These are phyloP conservation scores for Apiospora koreana DNA, from an alignment of 2,329 filamentous ascomycete species.

Conservation along the genomic window DNA sequence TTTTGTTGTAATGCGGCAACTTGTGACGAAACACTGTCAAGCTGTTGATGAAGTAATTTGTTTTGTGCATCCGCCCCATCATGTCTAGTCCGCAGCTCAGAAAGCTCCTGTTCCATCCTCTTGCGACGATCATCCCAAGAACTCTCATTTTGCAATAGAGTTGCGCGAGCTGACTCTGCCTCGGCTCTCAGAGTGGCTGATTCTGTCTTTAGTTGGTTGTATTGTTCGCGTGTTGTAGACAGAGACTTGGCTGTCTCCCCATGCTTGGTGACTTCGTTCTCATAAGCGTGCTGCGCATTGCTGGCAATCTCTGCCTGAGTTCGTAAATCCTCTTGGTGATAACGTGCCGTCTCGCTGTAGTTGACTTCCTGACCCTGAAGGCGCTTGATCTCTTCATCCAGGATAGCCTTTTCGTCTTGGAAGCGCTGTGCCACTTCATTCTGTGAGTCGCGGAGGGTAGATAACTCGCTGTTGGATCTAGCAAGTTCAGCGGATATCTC, in stretches of 20 bases:
- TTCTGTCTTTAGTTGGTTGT: slow-evolving; percentile 80
- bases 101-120: slow-evolving; percentile 80
- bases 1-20: slow-evolving; percentile 79
- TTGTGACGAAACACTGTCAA: slow-evolving; percentile 80
- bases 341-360: slow-evolving; percentile 76
- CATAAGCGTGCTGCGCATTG: slow-evolving; percentile 92
- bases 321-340: slow-evolving; percentile 88
- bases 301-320: slow-evolving; percentile 92
- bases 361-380: slow-evolving; percentile 84
- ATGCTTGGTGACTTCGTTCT: slow-evolving; percentile 91
- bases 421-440: slow-evolving; percentile 70
- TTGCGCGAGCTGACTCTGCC: slow-evolving; percentile 80
- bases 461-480: slow-evolving; percentile 80
- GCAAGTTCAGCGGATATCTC: slow-evolving; percentile 82
- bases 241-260: slow-evolving; percentile 89
- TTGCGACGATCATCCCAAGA: slow-evolving; percentile 85
- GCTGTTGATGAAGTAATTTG: slow-evolving; percentile 83
- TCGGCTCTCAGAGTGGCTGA: slow-evolving; percentile 75
- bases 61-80: slow-evolving; percentile 90
- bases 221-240: slow-evolving; percentile 75
- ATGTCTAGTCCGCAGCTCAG: slow-evolving; percentile 74
- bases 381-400: slow-evolving; percentile 77
- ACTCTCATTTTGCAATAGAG: slow-evolving; percentile 76
- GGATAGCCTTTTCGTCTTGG: slow-evolving; percentile 78
- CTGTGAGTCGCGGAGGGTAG: slow-evolving; percentile 76